These are phyloP conservation scores for Earliella scabrosa DNA, from an alignment of 1,284 basidiomycete genomes.

Conservation along the genomic window DNA sequence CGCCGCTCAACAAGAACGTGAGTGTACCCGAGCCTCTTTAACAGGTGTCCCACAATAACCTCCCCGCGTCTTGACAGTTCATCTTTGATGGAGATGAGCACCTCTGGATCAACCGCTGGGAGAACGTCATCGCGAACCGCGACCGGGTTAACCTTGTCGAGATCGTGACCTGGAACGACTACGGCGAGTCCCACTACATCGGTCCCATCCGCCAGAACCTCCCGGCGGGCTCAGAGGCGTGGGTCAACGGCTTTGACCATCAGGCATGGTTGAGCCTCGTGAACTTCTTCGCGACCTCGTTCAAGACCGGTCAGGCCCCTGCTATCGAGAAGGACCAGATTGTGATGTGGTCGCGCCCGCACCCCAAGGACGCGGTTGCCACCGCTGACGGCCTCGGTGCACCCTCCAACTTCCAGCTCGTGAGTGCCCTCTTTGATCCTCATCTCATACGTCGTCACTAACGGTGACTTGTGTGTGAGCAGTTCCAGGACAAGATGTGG, in stretches of 20 bases:
- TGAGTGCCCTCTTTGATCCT: slow-evolving; percentile 21
- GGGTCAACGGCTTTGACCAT: slow-evolving; percentile 42
- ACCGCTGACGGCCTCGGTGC: slow-evolving; percentile 53
- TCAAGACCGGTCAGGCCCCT: slow-evolving; percentile 77
- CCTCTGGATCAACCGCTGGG: slow-evolving; percentile 78
- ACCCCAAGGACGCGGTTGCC: slow-evolving; percentile 56
- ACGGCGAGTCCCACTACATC: slow-evolving; percentile 43
- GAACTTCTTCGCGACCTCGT: slow-evolving; percentile 73
- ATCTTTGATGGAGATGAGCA: slow-evolving; percentile 62
- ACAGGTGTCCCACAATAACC: neutral
- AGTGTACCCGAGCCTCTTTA: slow-evolving; percentile 22
- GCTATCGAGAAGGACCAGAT: slow-evolving; percentile 66
- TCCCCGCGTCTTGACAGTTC: slow-evolving; percentile 29
- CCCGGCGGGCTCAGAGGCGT: slow-evolving; percentile 44
- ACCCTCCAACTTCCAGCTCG: slow-evolving; percentile 61
- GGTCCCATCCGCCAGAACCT: slow-evolving; percentile 66
- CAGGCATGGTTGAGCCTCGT: slow-evolving; percentile 69
- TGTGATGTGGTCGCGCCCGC: slow-evolving; percentile 77
- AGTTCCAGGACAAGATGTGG: slow-evolving; percentile 64
- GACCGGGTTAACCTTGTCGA: slow-evolving; percentile 55
- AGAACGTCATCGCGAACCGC: slow-evolving; percentile 65
- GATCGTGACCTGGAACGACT: slow-evolving; percentile 46
- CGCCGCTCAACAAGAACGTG: slow-evolving; percentile 83
- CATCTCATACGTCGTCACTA: neutral
- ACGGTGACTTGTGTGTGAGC: neutral